These are phyloP conservation scores for Cyclotella atomus DNA, from an alignment of 108 stramenopile species.

Conservation along the genomic window DNA sequence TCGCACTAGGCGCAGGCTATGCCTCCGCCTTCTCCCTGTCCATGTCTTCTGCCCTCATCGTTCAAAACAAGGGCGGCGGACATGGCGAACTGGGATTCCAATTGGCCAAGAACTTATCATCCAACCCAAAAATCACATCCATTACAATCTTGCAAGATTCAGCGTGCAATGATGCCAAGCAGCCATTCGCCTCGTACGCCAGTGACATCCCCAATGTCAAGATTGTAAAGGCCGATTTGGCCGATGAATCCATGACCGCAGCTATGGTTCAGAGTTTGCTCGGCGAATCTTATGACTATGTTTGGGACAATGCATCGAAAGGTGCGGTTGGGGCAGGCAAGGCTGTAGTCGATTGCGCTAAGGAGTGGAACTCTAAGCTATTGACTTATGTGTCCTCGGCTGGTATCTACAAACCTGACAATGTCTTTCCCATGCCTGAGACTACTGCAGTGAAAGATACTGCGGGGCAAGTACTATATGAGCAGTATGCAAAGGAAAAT, in stretches of 20 bases:
- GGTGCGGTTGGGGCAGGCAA: constrained; percentile 71
- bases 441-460: constrained; percentile 79
- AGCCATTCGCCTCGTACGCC: constrained; percentile 79
- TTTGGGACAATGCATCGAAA: constrained; percentile 88
- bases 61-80: constrained; percentile 89
- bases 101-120: constrained; percentile 67
- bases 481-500: constrained; percentile 66
- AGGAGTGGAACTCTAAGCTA: constrained; percentile 74
- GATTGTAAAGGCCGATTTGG: constrained; percentile 73
- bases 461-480: constrained; percentile 72
- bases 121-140: constrained; percentile 71
- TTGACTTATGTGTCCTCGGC: constrained; percentile 78
- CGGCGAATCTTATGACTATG: constrained; percentile 70
- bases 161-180: constrained; percentile 68
- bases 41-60: constrained; percentile 81
- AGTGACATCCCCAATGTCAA: constrained; percentile 75
- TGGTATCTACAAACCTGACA: constrained; percentile 79
- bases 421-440: constrained; percentile 80
- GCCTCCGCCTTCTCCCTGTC: constrained; percentile 50
- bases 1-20: constrained; percentile 17
- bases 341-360: constrained; percentile 70
- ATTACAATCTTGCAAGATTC: constrained; percentile 88
- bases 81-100: constrained; percentile 88
- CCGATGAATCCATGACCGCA: constrained; percentile 74
- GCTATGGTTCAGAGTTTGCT: constrained; percentile 56